Conservation (phyloP, 2,329 filamentous ascomycete species). For the Pseudogymnoascus sp. region DNA sequence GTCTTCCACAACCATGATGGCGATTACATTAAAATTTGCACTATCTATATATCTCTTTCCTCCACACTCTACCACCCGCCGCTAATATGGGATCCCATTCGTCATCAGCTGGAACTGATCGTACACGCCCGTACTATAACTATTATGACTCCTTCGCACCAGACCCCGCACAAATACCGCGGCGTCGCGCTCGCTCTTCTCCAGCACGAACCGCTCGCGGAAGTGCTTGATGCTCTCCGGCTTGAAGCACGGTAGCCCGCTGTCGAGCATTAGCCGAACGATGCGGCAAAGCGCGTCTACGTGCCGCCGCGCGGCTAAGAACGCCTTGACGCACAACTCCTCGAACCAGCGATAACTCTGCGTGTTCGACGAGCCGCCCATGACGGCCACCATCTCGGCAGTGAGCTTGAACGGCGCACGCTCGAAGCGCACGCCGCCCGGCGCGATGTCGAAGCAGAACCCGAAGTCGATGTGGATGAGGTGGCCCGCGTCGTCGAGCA, state of each 20-base stretch:
- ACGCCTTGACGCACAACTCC: conserved; percentile 91
- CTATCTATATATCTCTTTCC: not conserved
- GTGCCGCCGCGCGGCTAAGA: conserved; percentile 80
- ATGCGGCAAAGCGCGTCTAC: conserved; percentile 84
- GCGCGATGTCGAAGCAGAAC: conserved; percentile 98
- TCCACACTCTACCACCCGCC: not conserved
- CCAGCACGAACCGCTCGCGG: conserved; percentile 83
- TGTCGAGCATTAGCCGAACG: conserved; percentile 91
- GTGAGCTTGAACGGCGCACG: conserved; percentile 98
- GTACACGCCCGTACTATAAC: conserved; percentile 88
- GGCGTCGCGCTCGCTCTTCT: conserved; percentile 85
- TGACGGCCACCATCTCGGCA: conserved; percentile 96
- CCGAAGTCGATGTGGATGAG: conserved; percentile 99
- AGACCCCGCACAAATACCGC: conserved; percentile 89
- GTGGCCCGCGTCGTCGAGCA: conserved; percentile 95
- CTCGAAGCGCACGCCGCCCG: conserved; percentile 95
- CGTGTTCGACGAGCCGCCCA: conserved; percentile 79
- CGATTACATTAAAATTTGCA: not conserved
- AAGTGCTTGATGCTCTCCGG: conserved; percentile 92
- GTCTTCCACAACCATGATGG: not conserved
- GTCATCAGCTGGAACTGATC: conserved; percentile 97
- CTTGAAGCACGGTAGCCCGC: conserved; percentile 94
- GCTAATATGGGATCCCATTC: conserved; percentile 81
- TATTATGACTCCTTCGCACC: conserved; percentile 83
- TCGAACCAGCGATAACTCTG: conserved; percentile 95